Evolutionary conservation across 495 filamentous ascomycete species (phyloP).

Genomic region (Neurospora sublineolata): DNA sequence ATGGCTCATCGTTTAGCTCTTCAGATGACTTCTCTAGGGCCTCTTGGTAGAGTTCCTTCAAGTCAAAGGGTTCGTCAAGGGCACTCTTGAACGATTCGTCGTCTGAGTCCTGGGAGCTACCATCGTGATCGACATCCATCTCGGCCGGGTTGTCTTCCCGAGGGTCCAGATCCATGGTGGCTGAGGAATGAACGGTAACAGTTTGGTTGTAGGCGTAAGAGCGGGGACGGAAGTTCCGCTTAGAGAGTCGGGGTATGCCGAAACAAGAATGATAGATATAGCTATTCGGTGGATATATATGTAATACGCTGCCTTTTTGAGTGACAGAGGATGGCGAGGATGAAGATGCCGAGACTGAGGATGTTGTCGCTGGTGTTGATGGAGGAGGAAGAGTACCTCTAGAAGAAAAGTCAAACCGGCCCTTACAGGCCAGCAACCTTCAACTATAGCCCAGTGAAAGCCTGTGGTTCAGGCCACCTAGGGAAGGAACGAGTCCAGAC

Average conservation of each 20-base stretch:
- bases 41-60: neutral
- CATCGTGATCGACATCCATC: conserved; percentile 2
- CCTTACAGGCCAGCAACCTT: neutral
- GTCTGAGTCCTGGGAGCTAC: conserved; percentile 4
- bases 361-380: neutral
- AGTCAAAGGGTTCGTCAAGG: neutral
- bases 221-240: neutral
- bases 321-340: neutral
- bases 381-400: neutral
- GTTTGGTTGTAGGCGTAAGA: neutral
- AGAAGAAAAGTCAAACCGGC: neutral
- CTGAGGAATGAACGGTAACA: neutral
- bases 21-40: neutral
- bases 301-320: neutral
- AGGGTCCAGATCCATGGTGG: neutral
- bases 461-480: neutral
- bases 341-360: neutral
- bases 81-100: conserved; percentile 1
- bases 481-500: neutral
- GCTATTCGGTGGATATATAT: neutral
- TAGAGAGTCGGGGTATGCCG: neutral
- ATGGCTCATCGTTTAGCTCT: neutral
- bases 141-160: neutral
- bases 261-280: neutral
- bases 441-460: neutral